These are phyloP conservation scores for Inga leiocalycina DNA, from an alignment of 306 rosid genomes.

Conservation along the genomic window DNA sequence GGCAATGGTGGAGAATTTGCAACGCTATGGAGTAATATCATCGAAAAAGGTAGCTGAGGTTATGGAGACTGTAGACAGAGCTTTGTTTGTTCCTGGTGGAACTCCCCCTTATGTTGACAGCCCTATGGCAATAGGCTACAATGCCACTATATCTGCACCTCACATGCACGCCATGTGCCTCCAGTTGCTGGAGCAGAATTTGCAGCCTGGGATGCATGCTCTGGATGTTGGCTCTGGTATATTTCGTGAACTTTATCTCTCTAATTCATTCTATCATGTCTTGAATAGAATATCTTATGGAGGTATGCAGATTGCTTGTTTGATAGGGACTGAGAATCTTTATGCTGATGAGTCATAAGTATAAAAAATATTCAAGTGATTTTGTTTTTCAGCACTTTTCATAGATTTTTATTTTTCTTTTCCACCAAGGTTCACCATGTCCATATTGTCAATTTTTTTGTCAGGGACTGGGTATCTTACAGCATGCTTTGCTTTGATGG, in stretches of 20 bases:
- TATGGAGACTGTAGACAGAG: slow-evolving; percentile 82
- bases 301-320: slow-evolving; percentile 15
- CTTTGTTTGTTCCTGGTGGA: slow-evolving; percentile 80
- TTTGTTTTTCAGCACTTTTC: neutral
- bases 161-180: slow-evolving; percentile 98
- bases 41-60: slow-evolving; percentile 77
- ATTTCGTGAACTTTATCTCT: slow-evolving; percentile 4
- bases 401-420: neutral
- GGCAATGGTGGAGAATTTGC: slow-evolving; percentile 84
- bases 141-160: slow-evolving; percentile 98
- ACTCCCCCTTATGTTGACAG: slow-evolving; percentile 67
- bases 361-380: neutral
- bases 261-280: slow-evolving; percentile 2
- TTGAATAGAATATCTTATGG: neutral
- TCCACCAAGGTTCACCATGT: neutral
- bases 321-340: slow-evolving; percentile 5
- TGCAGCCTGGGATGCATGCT: slow-evolving; percentile 94
- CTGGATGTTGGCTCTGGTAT: slow-evolving; percentile 93
- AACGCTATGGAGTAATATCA: slow-evolving; percentile 62
- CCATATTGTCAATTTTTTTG: slow-evolving; percentile 1
- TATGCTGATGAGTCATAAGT: neutral
- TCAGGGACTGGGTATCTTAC: slow-evolving; percentile 96
- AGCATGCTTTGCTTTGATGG: slow-evolving; percentile 94
- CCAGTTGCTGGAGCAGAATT: slow-evolving; percentile 75
- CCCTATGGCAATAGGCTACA: slow-evolving; percentile 87